Percentiles rank a stretch among this genome's conserved stretches.
Conservation (phyloP, 306 rosid genomes). For the Acacia crassicarpa region DNA sequence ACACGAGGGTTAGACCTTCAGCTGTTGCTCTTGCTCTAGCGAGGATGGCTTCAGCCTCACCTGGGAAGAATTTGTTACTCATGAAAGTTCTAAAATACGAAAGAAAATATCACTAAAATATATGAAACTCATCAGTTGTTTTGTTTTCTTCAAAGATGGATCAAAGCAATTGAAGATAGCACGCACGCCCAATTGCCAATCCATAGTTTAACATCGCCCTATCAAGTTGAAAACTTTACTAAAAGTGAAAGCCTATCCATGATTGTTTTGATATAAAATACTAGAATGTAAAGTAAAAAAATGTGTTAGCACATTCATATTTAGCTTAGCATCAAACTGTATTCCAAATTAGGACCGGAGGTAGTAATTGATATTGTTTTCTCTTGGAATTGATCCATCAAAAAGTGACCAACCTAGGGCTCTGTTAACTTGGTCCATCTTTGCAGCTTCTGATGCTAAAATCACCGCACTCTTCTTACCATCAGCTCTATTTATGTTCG, state of each 20-base stretch:
- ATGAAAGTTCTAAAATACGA: constrained; percentile 29
- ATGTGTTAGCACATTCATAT: constrained; percentile 23
- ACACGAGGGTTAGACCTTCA: constrained; percentile 70
- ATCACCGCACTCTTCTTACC: constrained; percentile 83
- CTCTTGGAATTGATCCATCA: constrained; percentile 12
- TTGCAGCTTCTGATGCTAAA: constrained; percentile 88
- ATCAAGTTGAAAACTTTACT: constrained; percentile 7
- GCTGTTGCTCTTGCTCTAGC: constrained; percentile 91
- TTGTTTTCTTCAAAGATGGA: not conserved
- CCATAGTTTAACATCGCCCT: constrained; percentile 20
- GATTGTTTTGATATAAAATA: not conserved
- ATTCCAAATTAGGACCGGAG: not conserved
- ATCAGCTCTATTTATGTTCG: constrained; percentile 85
- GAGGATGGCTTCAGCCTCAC: constrained; percentile 95
- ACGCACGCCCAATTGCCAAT: constrained; percentile 18
- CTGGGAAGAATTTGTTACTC: constrained; percentile 43
- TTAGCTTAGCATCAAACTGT: constrained; percentile 21
- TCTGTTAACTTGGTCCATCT: constrained; percentile 80
- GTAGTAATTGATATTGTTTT: not conserved
- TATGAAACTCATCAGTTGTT: constrained; percentile 8
- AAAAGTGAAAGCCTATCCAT: constrained; percentile 5
- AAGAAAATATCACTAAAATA: constrained; percentile 1
- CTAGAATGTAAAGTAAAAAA: constrained; percentile 10
- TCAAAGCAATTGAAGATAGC: constrained; percentile 13
- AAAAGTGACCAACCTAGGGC: constrained; percentile 50